Evolutionary conservation across 179 eudicot genomes (phyloP).

Genomic region (Beta macrorhiza): DNA sequence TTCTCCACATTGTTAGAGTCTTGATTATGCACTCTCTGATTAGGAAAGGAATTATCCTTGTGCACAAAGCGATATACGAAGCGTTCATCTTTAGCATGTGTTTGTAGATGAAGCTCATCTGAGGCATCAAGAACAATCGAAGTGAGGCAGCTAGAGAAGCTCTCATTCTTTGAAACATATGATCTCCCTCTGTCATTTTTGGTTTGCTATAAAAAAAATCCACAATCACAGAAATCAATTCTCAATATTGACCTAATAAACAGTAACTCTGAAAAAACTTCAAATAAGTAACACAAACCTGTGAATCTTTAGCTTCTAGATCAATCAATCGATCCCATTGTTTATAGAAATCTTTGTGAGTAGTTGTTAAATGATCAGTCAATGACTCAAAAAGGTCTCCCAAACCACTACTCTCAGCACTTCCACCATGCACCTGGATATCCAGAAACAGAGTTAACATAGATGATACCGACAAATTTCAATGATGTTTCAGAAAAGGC

Average conservation of each 20-base stretch:
- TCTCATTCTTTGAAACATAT: conserved; percentile 41
- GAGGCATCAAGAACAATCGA: conserved; percentile 75
- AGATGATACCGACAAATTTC: background rate
- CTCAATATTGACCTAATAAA: background rate
- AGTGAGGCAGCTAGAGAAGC: conserved; percentile 47
- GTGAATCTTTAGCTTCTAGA: conserved; percentile 82
- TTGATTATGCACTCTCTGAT: conserved; percentile 22
- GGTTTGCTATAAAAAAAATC: conserved; percentile 39
- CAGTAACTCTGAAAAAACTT: background rate
- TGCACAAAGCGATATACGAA: conserved; percentile 70
- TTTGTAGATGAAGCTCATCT: conserved; percentile 36
- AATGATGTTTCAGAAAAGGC: conserved; percentile 1
- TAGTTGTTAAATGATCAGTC: conserved; percentile 65
- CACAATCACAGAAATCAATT: conserved; percentile 21
- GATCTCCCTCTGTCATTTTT: conserved; percentile 51
- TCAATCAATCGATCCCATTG: conserved; percentile 87
- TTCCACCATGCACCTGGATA: conserved; percentile 78
- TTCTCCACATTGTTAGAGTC: conserved; percentile 38
- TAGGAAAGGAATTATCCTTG: conserved; percentile 39
- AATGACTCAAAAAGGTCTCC: conserved; percentile 69
- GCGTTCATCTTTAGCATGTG: conserved; percentile 42
- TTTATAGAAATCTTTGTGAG: conserved; percentile 63
- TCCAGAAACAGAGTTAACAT: conserved; percentile 17
- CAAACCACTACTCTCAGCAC: conserved; percentile 78
- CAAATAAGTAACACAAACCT: conserved; percentile 39